Base-by-base conservation (phyloP, 1,284 basidiomycete species). In the Ganoderma meredithae region DNA sequence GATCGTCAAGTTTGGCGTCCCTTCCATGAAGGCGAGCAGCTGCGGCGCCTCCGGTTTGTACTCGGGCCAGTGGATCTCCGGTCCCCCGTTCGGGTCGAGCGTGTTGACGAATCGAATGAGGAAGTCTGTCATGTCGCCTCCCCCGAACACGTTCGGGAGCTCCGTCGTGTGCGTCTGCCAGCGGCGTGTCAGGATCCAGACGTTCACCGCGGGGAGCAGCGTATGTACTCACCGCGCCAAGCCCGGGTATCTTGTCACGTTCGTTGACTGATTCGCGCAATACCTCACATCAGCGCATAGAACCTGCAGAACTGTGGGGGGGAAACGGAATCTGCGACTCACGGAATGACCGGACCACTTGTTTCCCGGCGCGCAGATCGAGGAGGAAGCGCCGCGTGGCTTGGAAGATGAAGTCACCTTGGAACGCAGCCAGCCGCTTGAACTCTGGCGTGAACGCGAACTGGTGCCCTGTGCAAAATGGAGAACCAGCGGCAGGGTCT, bases 321-420 rank as follows among this genome's bases (percentile, higher is more conserved):
- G n/a, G 31, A 13, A 12, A 22, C 7, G 22, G 47, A 10, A 13
- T 25, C 22, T 10, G 47, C 22, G 5, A 76, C 80, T 67, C 71
- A 87, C 86, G 43, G 73, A 81, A 89, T 0, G 82, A 82, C 81
- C 86, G 87, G 0, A 81, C 80, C 10, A 79, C 78, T 69, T 86
- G 85, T 15, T 61, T 61, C 22, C 60, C 41, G 31, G 60, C 41
- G 2, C 60, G 60, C 25, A 47, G 60, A n/a, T 84, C 39, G 2
- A 76, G 67, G 1, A 74, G 60, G 66, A 76, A 70, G 1, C 75
- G 71, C 25, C 86, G 78, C 5, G 85, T 83, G 0, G 80, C 84
- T 59, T 87, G 84, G 76, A 89, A 88, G 0, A 83, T 77, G 4
- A 77, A 75, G 69, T 88, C 87, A 0, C 85, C 86, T 52, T 78